These are phyloP conservation scores for Cadophora luteo-olivacea DNA, from an alignment of 2,329 filamentous ascomycete genomes.

Conservation along the genomic window DNA sequence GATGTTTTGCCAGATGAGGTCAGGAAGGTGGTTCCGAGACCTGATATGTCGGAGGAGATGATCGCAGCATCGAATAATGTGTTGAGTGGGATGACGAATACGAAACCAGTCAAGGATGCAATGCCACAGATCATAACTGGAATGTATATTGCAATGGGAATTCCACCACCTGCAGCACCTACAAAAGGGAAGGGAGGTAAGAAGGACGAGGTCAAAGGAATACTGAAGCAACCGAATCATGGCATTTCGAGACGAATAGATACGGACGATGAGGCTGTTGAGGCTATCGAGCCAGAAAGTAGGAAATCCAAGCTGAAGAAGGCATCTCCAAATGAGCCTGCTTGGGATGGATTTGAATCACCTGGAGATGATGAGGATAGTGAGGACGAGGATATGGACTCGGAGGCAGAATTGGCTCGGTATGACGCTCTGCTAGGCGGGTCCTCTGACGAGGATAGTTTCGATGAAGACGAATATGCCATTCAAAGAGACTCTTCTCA, in stretches of 20 bases:
- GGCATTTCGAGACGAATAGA: slow-evolving; percentile 17
- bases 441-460: slow-evolving; percentile 44
- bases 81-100: slow-evolving; percentile 59
- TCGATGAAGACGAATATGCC: slow-evolving; percentile 37
- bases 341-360: slow-evolving; percentile 32
- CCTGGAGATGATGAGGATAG: slow-evolving; percentile 30
- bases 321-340: slow-evolving; percentile 19
- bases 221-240: slow-evolving; percentile 23
- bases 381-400: slow-evolving; percentile 30
- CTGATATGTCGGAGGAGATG: slow-evolving; percentile 38
- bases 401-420: slow-evolving; percentile 39
- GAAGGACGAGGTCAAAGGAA: slow-evolving; percentile 30
- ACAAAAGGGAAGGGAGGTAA: slow-evolving; percentile 29
- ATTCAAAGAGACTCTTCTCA: slow-evolving; percentile 25
- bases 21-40: slow-evolving; percentile 43
- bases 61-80: slow-evolving; percentile 54
- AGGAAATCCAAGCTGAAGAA: neutral
- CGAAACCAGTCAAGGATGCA: slow-evolving; percentile 56
- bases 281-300: slow-evolving; percentile 21
- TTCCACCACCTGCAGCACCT: slow-evolving; percentile 36
- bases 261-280: slow-evolving; percentile 20
- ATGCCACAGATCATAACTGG: slow-evolving; percentile 47
- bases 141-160: slow-evolving; percentile 42
- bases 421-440: slow-evolving; percentile 42
- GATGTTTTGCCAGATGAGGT: slow-evolving; percentile 50